Conservation (phyloP, 1,284 basidiomycete genomes). For the Ustilago bromivora region DNA sequence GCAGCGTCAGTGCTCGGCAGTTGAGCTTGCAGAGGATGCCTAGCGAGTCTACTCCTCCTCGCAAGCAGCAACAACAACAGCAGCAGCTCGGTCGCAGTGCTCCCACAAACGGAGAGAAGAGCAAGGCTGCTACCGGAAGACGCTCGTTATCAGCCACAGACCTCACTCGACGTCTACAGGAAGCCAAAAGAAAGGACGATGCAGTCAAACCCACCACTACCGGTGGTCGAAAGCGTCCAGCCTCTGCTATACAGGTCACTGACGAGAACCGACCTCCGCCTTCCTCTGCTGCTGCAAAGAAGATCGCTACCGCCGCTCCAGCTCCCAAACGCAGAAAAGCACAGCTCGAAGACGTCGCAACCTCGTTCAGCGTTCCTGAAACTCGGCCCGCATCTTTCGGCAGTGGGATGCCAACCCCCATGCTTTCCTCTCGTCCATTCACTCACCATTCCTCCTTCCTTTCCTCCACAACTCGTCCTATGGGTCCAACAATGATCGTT, state of each 20-base stretch:
- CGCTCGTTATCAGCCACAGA: constrained; percentile 44
- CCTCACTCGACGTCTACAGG: constrained; percentile 46
- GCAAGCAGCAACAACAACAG: background rate
- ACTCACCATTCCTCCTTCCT: constrained; percentile 32
- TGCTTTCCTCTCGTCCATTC: constrained; percentile 44
- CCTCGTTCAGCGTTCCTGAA: background rate
- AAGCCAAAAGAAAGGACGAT: constrained; percentile 39
- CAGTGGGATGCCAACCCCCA: constrained; percentile 13
- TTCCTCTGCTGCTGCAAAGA: constrained; percentile 10
- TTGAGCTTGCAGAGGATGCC: constrained; percentile 20
- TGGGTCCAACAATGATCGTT: constrained; percentile 23
- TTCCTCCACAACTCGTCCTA: constrained; percentile 13
- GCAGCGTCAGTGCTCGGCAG: constrained; percentile 44
- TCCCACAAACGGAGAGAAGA: constrained; percentile 11
- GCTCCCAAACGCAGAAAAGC: constrained; percentile 27
- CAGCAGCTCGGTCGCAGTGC: constrained; percentile 6
- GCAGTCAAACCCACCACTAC: constrained; percentile 10
- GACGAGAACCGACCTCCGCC: constrained; percentile 29
- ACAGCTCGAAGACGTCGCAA: constrained; percentile 24
- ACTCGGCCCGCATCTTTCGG: background rate
- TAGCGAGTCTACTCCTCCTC: constrained; percentile 29
- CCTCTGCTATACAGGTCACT: constrained; percentile 12
- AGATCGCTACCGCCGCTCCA: constrained; percentile 7
- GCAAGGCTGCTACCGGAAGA: constrained; percentile 11
- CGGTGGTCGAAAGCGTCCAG: constrained; percentile 29